These are phyloP conservation scores for Macadamia integrifolia DNA, from an alignment of 164 flowering plant species.

Conservation along the genomic window DNA sequence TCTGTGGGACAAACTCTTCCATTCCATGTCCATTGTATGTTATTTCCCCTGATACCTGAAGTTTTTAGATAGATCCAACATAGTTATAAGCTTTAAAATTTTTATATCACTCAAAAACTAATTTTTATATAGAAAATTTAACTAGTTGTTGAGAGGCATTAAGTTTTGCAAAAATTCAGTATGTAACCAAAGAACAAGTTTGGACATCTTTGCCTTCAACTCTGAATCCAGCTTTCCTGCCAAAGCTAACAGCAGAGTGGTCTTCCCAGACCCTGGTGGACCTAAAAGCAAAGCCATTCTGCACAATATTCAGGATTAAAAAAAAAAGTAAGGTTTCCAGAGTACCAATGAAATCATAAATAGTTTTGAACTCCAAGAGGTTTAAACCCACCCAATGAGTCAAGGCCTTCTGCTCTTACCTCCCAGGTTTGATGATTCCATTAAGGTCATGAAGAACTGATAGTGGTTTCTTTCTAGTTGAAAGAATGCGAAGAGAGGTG, in stretches of 20 bases:
- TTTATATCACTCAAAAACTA: background rate
- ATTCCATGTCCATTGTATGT: slow-evolving; percentile 55
- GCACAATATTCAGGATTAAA: slow-evolving; percentile 1
- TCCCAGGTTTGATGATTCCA: slow-evolving; percentile 51
- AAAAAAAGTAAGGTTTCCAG: background rate
- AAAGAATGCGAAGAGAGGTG: slow-evolving; percentile 29
- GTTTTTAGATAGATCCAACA: background rate
- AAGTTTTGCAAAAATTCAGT: background rate
- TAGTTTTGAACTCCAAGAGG: background rate
- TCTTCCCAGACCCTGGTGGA: slow-evolving; percentile 68
- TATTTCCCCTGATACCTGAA: slow-evolving; percentile 48
- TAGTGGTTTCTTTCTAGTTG: slow-evolving; percentile 31
- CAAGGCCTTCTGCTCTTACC: slow-evolving; percentile 17
- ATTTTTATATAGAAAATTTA: too few species aligned
- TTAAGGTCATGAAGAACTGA: slow-evolving; percentile 39
- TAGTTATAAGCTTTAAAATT: too few species aligned
- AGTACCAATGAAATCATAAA: background rate
- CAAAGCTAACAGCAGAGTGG: slow-evolving; percentile 47
- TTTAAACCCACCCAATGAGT: too few species aligned
- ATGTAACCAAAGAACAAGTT: background rate
- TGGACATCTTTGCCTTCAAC: slow-evolving; percentile 25
- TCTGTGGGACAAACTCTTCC: slow-evolving; percentile 62
- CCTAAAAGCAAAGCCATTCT: slow-evolving; percentile 68
- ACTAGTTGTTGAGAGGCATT: background rate
- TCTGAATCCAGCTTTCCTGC: slow-evolving; percentile 46